Percentiles rank a stretch among this genome's conserved stretches.
Evolutionary conservation across 345 rosid genomes (phyloP).

Genomic region (Xanthoceras sorbifolium): DNA sequence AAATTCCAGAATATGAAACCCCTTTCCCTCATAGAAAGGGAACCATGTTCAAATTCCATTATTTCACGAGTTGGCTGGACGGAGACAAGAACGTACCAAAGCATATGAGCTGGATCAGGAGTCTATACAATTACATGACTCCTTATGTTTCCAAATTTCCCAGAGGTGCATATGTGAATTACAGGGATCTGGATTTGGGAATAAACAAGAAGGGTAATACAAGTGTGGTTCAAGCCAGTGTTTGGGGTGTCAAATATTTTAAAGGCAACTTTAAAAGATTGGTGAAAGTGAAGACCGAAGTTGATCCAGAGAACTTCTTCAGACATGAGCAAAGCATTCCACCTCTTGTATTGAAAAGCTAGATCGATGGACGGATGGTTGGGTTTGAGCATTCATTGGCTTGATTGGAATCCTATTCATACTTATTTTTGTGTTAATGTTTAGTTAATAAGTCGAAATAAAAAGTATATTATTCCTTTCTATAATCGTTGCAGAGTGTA

Average conservation of each 20-base stretch:
- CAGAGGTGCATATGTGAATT: too few species aligned
- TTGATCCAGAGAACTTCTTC: constrained; percentile 58
- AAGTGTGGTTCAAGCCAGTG: constrained; percentile 34
- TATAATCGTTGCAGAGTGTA: too few species aligned
- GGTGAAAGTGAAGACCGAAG: too few species aligned
- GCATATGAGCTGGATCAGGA: too few species aligned
- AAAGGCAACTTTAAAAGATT: constrained; percentile 50
- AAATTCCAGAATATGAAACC: constrained; percentile 41
- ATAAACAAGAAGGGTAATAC: constrained; percentile 29
- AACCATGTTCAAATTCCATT: too few species aligned
- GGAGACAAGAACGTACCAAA: too few species aligned
- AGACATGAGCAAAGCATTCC: constrained; percentile 68
- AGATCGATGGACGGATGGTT: background rate
- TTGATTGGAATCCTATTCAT: background rate
- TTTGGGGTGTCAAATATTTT: constrained; percentile 54
- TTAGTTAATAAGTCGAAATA: too few species aligned
- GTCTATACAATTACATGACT: too few species aligned
- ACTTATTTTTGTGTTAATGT: background rate
- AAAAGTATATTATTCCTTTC: too few species aligned
- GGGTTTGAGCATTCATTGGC: too few species aligned
- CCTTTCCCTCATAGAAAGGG: constrained; percentile 81
- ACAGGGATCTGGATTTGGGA: constrained; percentile 48
- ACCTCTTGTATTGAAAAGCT: constrained; percentile 4
- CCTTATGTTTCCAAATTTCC: too few species aligned
- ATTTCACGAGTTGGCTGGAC: too few species aligned